Evolutionary conservation across 495 filamentous ascomycete species (phyloP), one percentile per base, ranked within the genome.

Genomic region (Daldinia bambusicola): DNA sequence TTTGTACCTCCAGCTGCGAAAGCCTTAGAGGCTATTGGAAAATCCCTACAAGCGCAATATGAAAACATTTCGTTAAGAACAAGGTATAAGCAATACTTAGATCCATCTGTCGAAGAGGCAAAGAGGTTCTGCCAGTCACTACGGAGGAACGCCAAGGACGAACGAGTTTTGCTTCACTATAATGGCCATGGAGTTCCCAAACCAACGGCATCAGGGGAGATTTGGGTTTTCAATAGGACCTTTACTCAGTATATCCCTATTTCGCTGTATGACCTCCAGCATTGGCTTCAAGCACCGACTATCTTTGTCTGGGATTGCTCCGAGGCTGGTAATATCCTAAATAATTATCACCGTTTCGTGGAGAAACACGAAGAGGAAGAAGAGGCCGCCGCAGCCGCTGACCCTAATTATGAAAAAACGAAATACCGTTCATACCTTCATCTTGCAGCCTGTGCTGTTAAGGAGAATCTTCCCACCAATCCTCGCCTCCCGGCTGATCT

Each of bases 181-280:
- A 99, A 99, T 72, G 95, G 95, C 30, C 95, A 99, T 78, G 95
- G 95, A 22, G 95, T 99, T n/a, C 95, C 95, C 5, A 91, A 97
- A 72, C 95, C 95, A 32, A 99, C 95, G 4, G 88, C 91, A 4
- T 98, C 95, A 3, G 95, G 95, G 9, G 95, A 99, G 79, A 97
- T 99, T 12, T 99, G 95, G 95, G 96, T 98, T 2, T 99, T 99
- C 80, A 99, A 99, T 81, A 94, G 93, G 67, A 97, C 92, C 71
- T 99, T 97, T 76, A 99, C 95, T 0, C 95, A 99, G 79, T 99
- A 99, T 73, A 99, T 99, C 34, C 95, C 95, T 0, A 92, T 99
- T 52, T 97, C 95, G 1, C 81, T 99, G 8, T 98, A 97, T 76
- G 95, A 99, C 71, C 85, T 99, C 22, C 96, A 98, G 77, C 89